A percentile compares a stretch with the other conserved stretches of the same genome.
phyloP scores from a whole-genome alignment of 495 filamentous ascomycete species.

The Penicillium herquei region DNA sequence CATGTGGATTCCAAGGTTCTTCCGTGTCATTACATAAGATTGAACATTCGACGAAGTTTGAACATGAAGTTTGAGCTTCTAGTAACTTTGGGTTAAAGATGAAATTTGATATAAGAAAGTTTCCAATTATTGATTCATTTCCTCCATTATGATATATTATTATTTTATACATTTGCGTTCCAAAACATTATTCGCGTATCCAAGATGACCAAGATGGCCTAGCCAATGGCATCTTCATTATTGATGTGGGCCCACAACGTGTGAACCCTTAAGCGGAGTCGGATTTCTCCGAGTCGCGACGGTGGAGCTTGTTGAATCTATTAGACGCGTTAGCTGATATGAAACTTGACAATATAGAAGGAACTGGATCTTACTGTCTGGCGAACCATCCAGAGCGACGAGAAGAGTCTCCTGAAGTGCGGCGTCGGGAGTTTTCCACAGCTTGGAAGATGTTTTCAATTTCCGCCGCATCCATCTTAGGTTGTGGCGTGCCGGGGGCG shows the following conservation, averaged over 20 bases:
- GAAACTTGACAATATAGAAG: neutral
- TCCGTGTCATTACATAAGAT: no score
- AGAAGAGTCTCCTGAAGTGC: neutral
- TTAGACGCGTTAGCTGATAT: neutral
- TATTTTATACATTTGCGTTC: neutral
- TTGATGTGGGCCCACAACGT: neutral
- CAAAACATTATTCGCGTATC: neutral
- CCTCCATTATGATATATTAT: neutral
- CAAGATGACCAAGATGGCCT: neutral
- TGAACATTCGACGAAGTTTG: no score
- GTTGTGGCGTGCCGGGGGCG: neutral
- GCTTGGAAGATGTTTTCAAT: conserved; percentile 1
- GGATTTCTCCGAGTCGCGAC: neutral
- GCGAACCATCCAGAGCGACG: neutral
- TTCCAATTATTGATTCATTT: neutral
- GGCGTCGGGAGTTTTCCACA: neutral
- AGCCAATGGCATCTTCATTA: neutral
- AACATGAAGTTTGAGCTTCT: no score
- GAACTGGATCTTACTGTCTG: neutral
- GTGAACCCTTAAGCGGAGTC: neutral
- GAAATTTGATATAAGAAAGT: neutral
- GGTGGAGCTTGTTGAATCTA: neutral
- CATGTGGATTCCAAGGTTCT: no score
- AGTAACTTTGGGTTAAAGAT: no score
- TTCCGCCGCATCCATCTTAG: neutral